These are phyloP conservation scores for Aspergillus aculeatus DNA, from an alignment of 2,329 filamentous ascomycete species.

Conservation along the genomic window DNA sequence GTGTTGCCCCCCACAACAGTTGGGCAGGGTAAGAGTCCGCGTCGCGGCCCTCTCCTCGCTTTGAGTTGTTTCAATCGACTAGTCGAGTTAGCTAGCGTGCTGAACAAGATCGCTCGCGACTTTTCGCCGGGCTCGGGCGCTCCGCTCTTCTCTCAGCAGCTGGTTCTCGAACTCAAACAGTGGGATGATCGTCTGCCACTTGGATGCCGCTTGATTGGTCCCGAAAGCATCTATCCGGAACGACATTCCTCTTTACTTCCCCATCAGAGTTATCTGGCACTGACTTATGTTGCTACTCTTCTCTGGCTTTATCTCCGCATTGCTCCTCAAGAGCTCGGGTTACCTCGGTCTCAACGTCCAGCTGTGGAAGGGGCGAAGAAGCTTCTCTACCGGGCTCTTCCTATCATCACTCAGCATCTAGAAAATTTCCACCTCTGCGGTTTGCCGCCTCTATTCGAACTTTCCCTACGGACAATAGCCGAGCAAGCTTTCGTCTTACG, in stretches of 20 bases:
- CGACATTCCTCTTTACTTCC: constrained; percentile 38
- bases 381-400: constrained; percentile 36
- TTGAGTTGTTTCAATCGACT: constrained; percentile 56
- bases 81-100: constrained; percentile 40
- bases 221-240: constrained; percentile 38
- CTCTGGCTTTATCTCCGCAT: constrained; percentile 38
- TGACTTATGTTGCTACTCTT: constrained; percentile 39
- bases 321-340: constrained; percentile 29
- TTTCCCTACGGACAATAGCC: constrained; percentile 35
- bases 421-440: constrained; percentile 40
- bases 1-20: constrained; percentile 35
- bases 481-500: constrained; percentile 35
- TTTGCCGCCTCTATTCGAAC: constrained; percentile 41
- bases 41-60: constrained; percentile 42
- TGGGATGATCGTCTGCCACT: constrained; percentile 39
- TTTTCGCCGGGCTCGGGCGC: constrained; percentile 29
- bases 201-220: constrained; percentile 37
- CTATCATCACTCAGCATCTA: constrained; percentile 36
- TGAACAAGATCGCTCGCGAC: constrained; percentile 38
- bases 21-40: constrained; percentile 29
- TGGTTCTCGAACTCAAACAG: constrained; percentile 37
- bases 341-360: constrained; percentile 33
- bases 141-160: constrained; percentile 33
- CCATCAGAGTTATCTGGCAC: constrained; percentile 40
- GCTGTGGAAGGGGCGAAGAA: constrained; percentile 38